Percentiles rank a stretch among this genome's conserved stretches.
These are phyloP conservation scores for Cucurbita argyrosperma DNA, from an alignment of 306 rosid species.

Conservation along the genomic window DNA sequence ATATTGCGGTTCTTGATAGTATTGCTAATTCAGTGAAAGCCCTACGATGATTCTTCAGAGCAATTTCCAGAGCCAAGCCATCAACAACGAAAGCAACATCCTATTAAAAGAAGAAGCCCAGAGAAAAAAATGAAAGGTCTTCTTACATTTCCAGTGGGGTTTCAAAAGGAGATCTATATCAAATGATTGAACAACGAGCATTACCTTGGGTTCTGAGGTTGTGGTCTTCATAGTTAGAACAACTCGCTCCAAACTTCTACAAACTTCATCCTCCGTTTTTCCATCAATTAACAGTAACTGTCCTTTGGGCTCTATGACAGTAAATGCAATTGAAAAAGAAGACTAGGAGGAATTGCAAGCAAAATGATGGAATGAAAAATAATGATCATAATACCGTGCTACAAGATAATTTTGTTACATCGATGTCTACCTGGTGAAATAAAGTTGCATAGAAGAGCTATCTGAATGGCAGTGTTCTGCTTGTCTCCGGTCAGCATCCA, in stretches of 20 bases:
- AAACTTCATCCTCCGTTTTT: slow-evolving; percentile 77
- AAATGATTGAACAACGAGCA: background rate
- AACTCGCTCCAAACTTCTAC: slow-evolving; percentile 83
- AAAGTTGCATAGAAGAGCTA: slow-evolving; percentile 93
- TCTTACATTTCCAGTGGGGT: background rate
- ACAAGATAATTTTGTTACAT: background rate
- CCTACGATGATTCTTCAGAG: slow-evolving; percentile 68
- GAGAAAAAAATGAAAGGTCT: background rate
- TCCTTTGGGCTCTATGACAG: slow-evolving; percentile 73
- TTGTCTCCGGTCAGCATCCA: slow-evolving; percentile 99
- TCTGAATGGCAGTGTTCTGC: slow-evolving; percentile 91
- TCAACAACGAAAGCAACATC: slow-evolving; percentile 92
- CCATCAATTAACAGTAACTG: slow-evolving; percentile 91
- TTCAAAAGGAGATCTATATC: background rate
- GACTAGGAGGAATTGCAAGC: background rate
- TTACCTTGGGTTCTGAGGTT: slow-evolving; percentile 88
- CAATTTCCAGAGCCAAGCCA: slow-evolving; percentile 99
- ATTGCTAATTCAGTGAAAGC: slow-evolving; percentile 91
- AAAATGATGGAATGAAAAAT: slow-evolving; percentile 1
- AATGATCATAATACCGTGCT: background rate
- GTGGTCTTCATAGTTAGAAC: slow-evolving; percentile 83
- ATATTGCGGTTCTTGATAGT: slow-evolving; percentile 93
- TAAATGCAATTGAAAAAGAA: background rate
- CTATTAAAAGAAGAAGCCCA: slow-evolving; percentile 15
- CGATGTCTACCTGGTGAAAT: slow-evolving; percentile 75